Evolutionary conservation across 306 rosid genomes (phyloP).

Genomic region (Crotalaria pallida): DNA sequence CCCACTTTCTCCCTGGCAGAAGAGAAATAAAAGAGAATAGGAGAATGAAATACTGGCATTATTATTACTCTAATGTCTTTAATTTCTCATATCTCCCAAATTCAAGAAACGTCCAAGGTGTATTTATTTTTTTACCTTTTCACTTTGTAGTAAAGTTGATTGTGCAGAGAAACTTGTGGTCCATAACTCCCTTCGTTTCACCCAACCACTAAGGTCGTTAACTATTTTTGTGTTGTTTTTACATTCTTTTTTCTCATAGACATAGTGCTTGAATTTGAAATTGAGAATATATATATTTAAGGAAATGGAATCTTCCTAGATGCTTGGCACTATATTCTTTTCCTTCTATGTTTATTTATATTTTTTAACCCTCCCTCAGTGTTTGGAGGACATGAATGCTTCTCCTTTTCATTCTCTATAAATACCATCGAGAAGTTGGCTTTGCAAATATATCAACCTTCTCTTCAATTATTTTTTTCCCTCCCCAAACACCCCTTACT

Average conservation of each 20-base stretch:
- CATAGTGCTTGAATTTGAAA: not conserved
- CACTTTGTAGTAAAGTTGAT: slow-evolving; percentile 7
- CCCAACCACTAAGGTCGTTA: not conserved
- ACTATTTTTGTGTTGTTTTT: not conserved
- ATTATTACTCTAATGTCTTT: not conserved
- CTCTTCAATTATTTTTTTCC: not conserved
- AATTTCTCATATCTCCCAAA: not conserved
- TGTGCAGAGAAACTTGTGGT: slow-evolving; percentile 22
- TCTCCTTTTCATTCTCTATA: slow-evolving; percentile 23
- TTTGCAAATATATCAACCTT: slow-evolving; percentile 4
- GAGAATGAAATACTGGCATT: not conserved
- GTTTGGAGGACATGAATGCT: slow-evolving; percentile 40
- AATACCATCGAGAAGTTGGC: slow-evolving; percentile 7
- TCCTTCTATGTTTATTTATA: not conserved
- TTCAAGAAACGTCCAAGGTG: slow-evolving; percentile 1
- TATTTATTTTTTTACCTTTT: not conserved
- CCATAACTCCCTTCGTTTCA: slow-evolving; percentile 1
- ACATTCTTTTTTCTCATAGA: not conserved
- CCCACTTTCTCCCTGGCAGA: not conserved
- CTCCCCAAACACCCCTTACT: not conserved
- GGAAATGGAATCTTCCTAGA: slow-evolving; percentile 31
- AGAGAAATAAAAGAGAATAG: not conserved
- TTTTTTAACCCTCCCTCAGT: slow-evolving; percentile 16
- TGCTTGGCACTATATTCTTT: slow-evolving; percentile 18
- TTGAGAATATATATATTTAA: not conserved